Evolutionary conservation across 805 yeast species (phyloP).

Genomic region (Metschnikowia vanudenii): DNA sequence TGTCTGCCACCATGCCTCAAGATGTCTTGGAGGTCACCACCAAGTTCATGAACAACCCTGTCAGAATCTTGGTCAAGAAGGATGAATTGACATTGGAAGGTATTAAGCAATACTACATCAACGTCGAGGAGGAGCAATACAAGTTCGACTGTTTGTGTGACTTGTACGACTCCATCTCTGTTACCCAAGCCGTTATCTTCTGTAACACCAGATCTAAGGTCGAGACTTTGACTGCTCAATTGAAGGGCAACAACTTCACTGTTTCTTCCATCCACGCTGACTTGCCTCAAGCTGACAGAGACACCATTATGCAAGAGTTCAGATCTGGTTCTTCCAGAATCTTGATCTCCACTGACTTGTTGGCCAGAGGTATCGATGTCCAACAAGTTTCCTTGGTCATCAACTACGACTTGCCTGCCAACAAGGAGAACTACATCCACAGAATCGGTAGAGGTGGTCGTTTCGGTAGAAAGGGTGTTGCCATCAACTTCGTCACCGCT

Average conservation of each 20-base stretch:
- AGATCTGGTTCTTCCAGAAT: conserved; percentile 93
- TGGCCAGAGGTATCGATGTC: conserved; percentile 76
- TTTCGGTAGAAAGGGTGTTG: conserved; percentile 98
- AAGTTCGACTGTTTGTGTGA: conserved; percentile 94
- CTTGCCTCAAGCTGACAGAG: conserved; percentile 91
- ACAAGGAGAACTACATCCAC: conserved; percentile 92
- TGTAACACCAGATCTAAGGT: conserved; percentile 96
- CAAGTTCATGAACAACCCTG: conserved; percentile 93
- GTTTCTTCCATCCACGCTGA: conserved; percentile 96
- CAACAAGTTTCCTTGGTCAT: conserved; percentile 95
- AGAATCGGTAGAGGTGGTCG: conserved; percentile 98
- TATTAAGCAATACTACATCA: conserved; percentile 86
- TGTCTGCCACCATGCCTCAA: conserved; percentile 91
- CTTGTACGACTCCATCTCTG: conserved; percentile 89
- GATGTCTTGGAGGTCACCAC: conserved; percentile 89
- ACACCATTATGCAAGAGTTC: conserved; percentile 92
- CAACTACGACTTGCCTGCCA: conserved; percentile 88
- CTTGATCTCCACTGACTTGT: conserved; percentile 88
- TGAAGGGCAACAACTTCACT: conserved; percentile 79
- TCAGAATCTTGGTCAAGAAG: conserved; percentile 88
- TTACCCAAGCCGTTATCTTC: conserved; percentile 96
- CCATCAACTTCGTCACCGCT: conserved; percentile 87
- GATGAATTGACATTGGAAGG: conserved; percentile 96
- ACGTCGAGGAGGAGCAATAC: conserved; percentile 91
- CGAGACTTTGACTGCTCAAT: conserved; percentile 76